Percentiles rank a stretch among this genome's conserved stretches.
These are phyloP conservation scores for Rhizophlyctis rosea DNA, from an alignment of 192 early-diverging fungal species.

Conservation along the genomic window DNA sequence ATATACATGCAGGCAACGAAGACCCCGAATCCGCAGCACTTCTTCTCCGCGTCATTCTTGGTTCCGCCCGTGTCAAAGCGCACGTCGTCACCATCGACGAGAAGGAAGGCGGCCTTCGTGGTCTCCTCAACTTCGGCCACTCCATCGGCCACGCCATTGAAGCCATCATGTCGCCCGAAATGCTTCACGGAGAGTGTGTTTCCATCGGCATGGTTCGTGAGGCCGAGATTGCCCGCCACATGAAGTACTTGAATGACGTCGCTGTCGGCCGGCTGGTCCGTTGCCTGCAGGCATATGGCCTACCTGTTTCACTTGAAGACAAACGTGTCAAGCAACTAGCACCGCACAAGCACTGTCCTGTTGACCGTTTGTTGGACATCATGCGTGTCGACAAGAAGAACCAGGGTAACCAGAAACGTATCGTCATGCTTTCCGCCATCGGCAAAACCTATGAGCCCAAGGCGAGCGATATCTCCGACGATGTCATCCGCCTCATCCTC, in stretches of 20 bases:
- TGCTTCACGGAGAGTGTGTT: constrained; percentile 97
- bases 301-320: constrained; percentile 84
- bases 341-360: constrained; percentile 58
- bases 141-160: constrained; percentile 96
- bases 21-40: constrained; percentile 23
- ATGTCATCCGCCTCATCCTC: constrained; percentile 78
- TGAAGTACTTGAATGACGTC: constrained; percentile 83
- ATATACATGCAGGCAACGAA: constrained; percentile 5
- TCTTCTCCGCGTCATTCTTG: constrained; percentile 82
- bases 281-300: constrained; percentile 81
- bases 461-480: constrained; percentile 81
- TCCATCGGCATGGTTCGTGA: constrained; percentile 93
- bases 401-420: constrained; percentile 82
- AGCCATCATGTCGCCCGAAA: constrained; percentile 79
- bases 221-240: constrained; percentile 85
- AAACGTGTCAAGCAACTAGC: constrained; percentile 65
- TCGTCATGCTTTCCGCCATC: constrained; percentile 82
- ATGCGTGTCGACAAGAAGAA: constrained; percentile 98
- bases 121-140: constrained; percentile 96
- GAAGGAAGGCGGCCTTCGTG: constrained; percentile 89
- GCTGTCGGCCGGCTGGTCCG: constrained; percentile 80
- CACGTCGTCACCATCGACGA: constrained; percentile 94
- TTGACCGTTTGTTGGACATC: constrained; percentile 83
- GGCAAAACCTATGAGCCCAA: constrained; percentile 81
- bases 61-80: constrained; percentile 87